A percentile compares a stretch with the other conserved stretches of the same genome.
Conservation (phyloP, 2,329 filamentous ascomycete species). For the Fusarium chaquense region DNA sequence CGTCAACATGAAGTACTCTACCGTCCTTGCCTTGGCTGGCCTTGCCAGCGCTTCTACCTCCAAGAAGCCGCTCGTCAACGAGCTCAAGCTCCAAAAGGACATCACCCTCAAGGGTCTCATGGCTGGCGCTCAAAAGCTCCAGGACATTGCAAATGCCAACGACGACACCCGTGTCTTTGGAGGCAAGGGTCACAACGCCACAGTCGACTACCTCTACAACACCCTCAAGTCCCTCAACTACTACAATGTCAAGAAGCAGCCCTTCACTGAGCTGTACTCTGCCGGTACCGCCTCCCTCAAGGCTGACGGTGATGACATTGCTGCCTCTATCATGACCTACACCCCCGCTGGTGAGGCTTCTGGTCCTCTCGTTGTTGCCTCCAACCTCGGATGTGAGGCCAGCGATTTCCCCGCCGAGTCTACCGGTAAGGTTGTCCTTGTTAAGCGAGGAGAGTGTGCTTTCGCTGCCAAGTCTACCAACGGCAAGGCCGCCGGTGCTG, state of each 20-base stretch:
- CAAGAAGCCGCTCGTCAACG: conserved; percentile 53
- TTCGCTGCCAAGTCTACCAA: conserved; percentile 69
- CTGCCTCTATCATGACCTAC: conserved; percentile 58
- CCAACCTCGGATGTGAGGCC: conserved; percentile 65
- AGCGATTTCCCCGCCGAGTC: conserved; percentile 66
- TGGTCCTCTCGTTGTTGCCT: conserved; percentile 59
- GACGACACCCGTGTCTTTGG: conserved; percentile 59
- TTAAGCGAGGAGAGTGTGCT: conserved; percentile 69
- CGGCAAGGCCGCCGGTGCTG: conserved; percentile 68
- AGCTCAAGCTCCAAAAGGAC: conserved; percentile 54
- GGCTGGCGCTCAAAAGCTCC: conserved; percentile 58
- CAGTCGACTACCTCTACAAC: conserved; percentile 59
- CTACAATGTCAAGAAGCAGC: conserved; percentile 60
- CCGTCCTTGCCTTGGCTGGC: conserved; percentile 45
- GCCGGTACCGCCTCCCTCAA: conserved; percentile 50
- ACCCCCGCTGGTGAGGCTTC: conserved; percentile 61
- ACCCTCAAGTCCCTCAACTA: conserved; percentile 54
- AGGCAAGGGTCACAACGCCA: conserved; percentile 59
- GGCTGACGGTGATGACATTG: conserved; percentile 48
- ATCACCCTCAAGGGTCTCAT: conserved; percentile 58
- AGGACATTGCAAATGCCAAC: conserved; percentile 58
- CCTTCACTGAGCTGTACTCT: conserved; percentile 57
- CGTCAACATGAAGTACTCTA: conserved; percentile 44
- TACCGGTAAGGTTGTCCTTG: conserved; percentile 68
- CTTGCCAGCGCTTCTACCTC: conserved; percentile 28